Evolutionary conservation across 2,329 filamentous ascomycete genomes (phyloP).

Genomic region (Pseudohalonectria lignicola): DNA sequence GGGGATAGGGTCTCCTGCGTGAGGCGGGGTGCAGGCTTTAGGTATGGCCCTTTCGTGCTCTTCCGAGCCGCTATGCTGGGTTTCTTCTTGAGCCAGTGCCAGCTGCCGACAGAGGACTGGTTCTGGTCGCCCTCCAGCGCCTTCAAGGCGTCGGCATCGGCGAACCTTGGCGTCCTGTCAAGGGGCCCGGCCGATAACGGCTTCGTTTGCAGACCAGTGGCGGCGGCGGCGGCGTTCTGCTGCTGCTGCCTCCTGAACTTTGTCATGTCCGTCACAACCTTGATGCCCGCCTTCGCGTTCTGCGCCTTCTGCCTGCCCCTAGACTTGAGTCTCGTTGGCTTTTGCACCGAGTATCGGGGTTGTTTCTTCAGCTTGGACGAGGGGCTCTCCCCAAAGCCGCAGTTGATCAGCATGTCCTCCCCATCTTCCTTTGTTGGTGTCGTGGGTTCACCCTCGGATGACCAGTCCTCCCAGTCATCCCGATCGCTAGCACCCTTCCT

Average conservation of each 20-base stretch:
- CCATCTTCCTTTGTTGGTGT: constrained; percentile 25
- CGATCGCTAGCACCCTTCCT: constrained; percentile 6
- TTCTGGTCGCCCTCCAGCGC: constrained; percentile 47
- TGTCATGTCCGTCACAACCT: constrained; percentile 59
- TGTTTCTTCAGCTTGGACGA: constrained; percentile 2
- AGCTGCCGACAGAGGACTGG: constrained; percentile 43
- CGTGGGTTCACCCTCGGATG: constrained; percentile 30
- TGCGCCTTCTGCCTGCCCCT: constrained; percentile 49
- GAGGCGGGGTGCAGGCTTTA: too few species aligned
- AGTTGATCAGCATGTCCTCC: constrained; percentile 19
- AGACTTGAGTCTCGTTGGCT: constrained; percentile 40
- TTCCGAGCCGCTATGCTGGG: constrained; percentile 4
- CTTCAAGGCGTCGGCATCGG: constrained; percentile 46
- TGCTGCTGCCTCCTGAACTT: constrained; percentile 30
- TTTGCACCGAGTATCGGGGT: constrained; percentile 26
- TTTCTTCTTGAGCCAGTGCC: constrained; percentile 38
- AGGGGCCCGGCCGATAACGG: constrained; percentile 7
- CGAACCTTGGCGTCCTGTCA: constrained; percentile 32
- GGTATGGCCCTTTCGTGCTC: constrained; percentile 10
- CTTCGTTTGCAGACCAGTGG: too few species aligned
- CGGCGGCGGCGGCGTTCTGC: constrained; percentile 12
- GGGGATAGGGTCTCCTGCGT: constrained; percentile 46
- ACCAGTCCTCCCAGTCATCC: constrained; percentile 44
- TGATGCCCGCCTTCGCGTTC: constrained; percentile 53
- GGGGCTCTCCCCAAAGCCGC: constrained; percentile 4